A percentile compares a stretch with the other conserved stretches of the same genome.
phyloP scores from a whole-genome alignment of 768 basidiomycete genomes.

The Kwoniella mangroviensis region DNA sequence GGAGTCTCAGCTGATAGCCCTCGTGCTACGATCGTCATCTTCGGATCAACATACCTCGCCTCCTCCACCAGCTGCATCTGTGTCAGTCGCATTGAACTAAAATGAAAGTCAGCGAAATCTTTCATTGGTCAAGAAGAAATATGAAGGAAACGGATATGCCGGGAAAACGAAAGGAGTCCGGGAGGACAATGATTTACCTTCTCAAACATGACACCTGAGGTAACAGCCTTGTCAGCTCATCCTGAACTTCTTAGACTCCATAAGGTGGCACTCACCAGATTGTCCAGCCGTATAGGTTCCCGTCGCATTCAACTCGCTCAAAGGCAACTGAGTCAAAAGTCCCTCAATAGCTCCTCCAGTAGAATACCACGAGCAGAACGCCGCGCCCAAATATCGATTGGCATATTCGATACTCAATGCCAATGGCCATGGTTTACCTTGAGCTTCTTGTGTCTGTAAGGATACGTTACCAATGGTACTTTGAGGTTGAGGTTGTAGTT shows the following conservation, averaged over 20 bases:
- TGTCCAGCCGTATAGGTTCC: conserved; percentile 42
- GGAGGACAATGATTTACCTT: conserved; percentile 60
- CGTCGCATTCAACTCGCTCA: conserved; percentile 49
- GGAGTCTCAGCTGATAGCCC: no score
- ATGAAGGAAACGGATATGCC: no score
- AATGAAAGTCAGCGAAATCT: not conserved
- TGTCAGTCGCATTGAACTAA: conserved; percentile 75
- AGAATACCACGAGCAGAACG: conserved; percentile 84
- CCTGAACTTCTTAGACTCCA: not conserved
- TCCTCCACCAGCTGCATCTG: conserved; percentile 60
- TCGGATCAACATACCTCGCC: conserved; percentile 25
- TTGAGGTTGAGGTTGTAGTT: conserved; percentile 71
- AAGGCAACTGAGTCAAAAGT: conserved; percentile 70
- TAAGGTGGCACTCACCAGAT: conserved; percentile 13
- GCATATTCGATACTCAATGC: conserved; percentile 73
- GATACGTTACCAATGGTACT: conserved; percentile 60
- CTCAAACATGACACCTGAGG: conserved; percentile 58
- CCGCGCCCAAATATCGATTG: conserved; percentile 81
- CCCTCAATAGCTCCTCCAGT: conserved; percentile 83
- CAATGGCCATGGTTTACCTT: conserved; percentile 59
- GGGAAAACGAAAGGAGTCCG: no score
- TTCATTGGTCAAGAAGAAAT: not conserved
- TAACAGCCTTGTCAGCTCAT: not conserved
- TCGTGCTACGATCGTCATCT: not conserved
- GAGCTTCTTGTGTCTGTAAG: conserved; percentile 65